Evolutionary conservation across 108 stramenopile genomes (phyloP), one percentile per base, ranked within the genome.

Genomic region (Stephanodiscus triporus): DNA sequence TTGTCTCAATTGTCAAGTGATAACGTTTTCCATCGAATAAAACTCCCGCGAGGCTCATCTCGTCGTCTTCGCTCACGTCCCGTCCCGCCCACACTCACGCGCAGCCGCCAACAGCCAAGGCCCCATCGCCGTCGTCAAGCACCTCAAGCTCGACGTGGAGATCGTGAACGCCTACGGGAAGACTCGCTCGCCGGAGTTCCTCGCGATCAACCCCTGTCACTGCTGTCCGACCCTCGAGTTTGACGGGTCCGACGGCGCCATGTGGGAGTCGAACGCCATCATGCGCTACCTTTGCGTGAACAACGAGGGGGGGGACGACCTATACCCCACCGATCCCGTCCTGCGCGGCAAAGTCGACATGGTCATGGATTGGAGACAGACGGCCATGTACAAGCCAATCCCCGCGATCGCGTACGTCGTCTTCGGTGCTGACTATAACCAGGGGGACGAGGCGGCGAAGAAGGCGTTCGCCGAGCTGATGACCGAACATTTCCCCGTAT

Each of bases 151-250:
- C 11, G 59, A 60, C 45, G 10, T 66, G 53, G 43, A 55, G 32
- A 62, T 73, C 22, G 72, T 45, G 14, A 77, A 82, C 34, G 62
- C 70, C 65, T 78, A 66, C 47, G 82, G 82, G 3, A 78, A 83
- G 49, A 83, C 82, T 6, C 76, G 82, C 26, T 65, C 72, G 2
- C 75, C 74, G 36, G 82, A 83, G 50, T 83, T 72, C 73, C 55
- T 83, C 37, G 75, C 76, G 23, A 74, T 72, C 30, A 76, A 72
- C 38, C 82, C 82, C 42, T 72, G 70, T 47, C 71, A 83, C 59
- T 63, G 66, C 45, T 43, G 47, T 13, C 82, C 82, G 24, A 56
- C 64, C 43, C 43, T 82, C 54, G 70, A 82, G 61, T 34, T 76
- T 30, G 64, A 73, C 43, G 72, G 59, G 3, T 66, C 42, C 4